These are phyloP conservation scores for Ceratocystis diversiconidia DNA, from an alignment of 2,329 filamentous ascomycete genomes.

Conservation along the genomic window DNA sequence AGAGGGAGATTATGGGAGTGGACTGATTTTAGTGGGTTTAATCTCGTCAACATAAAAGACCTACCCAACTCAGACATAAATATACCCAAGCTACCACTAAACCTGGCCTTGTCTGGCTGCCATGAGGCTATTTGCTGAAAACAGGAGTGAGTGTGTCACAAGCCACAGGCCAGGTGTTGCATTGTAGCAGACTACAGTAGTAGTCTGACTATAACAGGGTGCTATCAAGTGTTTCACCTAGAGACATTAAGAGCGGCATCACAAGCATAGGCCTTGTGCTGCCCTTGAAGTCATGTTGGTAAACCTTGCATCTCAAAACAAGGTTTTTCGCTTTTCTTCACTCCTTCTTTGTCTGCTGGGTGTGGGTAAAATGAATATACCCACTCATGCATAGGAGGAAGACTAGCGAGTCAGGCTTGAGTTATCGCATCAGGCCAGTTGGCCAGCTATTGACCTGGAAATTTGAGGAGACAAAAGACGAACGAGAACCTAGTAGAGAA, in stretches of 20 bases:
- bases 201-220: not conserved
- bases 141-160: not conserved
- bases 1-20: not conserved
- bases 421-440: too few species aligned
- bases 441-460: too few species aligned
- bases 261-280: not conserved
- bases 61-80: not conserved
- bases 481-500: too few species aligned
- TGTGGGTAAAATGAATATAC: too few species aligned
- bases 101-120: not conserved
- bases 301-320: too few species aligned
- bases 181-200: not conserved
- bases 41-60: not conserved
- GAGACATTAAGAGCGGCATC: not conserved
- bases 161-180: not conserved
- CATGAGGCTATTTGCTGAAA: not conserved
- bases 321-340: too few species aligned
- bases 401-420: too few species aligned
- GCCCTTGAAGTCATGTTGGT: not conserved
- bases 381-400: too few species aligned
- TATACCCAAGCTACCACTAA: not conserved
- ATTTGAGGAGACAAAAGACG: too few species aligned
- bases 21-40: conserved; percentile 4
- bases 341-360: too few species aligned
- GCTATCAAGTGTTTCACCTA: not conserved